A percentile compares a stretch with the other conserved stretches of the same genome.
phyloP scores from a whole-genome alignment of 805 yeast species.

The Candida alai region DNA sequence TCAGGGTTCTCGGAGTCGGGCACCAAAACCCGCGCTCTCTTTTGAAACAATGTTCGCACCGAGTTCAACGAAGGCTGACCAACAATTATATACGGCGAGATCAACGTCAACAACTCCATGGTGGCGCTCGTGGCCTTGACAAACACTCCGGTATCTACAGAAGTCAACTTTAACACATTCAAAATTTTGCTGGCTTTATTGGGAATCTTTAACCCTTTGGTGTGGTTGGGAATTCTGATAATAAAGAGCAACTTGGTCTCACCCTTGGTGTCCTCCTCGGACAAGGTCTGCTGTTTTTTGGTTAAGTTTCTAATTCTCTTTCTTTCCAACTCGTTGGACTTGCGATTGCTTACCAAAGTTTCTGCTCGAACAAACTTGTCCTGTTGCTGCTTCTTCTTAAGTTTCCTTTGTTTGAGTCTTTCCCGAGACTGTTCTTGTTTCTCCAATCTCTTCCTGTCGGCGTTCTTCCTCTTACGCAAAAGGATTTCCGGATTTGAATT shows the following conservation, averaged over 20 bases:
- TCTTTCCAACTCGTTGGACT: conserved; percentile 62
- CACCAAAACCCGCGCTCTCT: conserved; percentile 60
- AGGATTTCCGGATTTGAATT: conserved; percentile 75
- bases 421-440: conserved; percentile 63
- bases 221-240: conserved; percentile 62
- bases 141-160: conserved; percentile 67
- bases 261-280: conserved; percentile 46
- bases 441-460: conserved; percentile 67
- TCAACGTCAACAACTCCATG: conserved; percentile 59
- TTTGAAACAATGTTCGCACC: conserved; percentile 69
- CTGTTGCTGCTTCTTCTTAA: conserved; percentile 40
- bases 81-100: conserved; percentile 68
- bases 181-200: conserved; percentile 58
- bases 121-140: conserved; percentile 58
- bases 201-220: conserved; percentile 60
- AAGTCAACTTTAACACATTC: conserved; percentile 55
- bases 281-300: conserved; percentile 50
- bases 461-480: conserved; percentile 73
- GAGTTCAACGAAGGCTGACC: conserved; percentile 74
- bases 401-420: conserved; percentile 43
- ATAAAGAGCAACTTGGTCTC: conserved; percentile 55
- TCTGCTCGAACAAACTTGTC: conserved; percentile 71
- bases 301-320: conserved; percentile 64
- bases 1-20: conserved; percentile 26
- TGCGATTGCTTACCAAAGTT: conserved; percentile 60